Evolutionary conservation across 2,329 filamentous ascomycete species (phyloP).

Genomic region (Xylaria digitata): DNA sequence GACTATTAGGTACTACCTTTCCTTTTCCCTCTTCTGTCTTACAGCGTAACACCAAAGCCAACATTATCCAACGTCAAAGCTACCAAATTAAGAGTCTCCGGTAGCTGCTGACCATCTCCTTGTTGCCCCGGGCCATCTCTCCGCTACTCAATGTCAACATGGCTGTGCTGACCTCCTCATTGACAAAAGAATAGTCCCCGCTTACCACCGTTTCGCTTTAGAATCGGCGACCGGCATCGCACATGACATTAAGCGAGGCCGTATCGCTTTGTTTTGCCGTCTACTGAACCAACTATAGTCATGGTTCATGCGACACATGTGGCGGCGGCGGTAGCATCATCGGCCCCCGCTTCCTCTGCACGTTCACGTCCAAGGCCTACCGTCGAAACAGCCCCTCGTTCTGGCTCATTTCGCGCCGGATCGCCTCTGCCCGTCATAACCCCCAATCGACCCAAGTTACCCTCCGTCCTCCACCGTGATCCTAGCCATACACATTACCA

Average conservation of each 20-base stretch:
- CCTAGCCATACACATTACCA: conserved; percentile 74
- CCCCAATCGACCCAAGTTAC: conserved; percentile 27
- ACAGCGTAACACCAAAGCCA: no score
- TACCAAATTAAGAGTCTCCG: not conserved
- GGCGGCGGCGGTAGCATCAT: conserved; percentile 37
- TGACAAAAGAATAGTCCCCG: not conserved
- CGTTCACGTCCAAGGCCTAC: conserved; percentile 40
- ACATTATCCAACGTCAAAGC: not conserved
- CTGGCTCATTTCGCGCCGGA: conserved; percentile 49
- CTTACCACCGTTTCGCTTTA: not conserved
- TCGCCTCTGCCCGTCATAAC: conserved; percentile 47
- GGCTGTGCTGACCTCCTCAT: conserved; percentile 25
- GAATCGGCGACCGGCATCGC: not conserved
- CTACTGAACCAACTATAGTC: not conserved
- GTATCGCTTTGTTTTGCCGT: no score
- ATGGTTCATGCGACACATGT: conserved; percentile 44
- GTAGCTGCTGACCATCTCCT: not conserved
- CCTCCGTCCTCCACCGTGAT: conserved; percentile 45
- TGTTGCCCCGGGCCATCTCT: conserved; percentile 20
- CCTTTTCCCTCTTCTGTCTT: not conserved
- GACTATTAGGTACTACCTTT: no score
- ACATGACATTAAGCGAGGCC: not conserved
- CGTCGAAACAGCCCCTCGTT: conserved; percentile 35
- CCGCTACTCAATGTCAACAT: conserved; percentile 18
- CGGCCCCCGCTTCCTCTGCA: conserved; percentile 23